A percentile compares a stretch with the other conserved stretches of the same genome.
Evolutionary conservation across 2,329 filamentous ascomycete genomes (phyloP).

Genomic region (Zalaria sp.): DNA sequence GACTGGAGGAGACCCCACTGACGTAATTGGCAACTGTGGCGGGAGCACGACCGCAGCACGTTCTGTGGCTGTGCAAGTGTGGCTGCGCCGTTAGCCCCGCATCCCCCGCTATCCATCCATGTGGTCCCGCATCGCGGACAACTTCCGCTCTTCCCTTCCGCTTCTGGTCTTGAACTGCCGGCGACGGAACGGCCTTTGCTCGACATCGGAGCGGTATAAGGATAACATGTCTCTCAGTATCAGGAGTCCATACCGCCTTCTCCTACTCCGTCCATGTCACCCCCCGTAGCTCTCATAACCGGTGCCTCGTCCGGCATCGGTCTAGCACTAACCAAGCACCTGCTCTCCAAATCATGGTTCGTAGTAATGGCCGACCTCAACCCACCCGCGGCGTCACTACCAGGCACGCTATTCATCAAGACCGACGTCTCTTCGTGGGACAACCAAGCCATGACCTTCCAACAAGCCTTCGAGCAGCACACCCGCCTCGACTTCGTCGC

Average conservation of each 20-base stretch:
- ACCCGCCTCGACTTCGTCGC: slow-evolving; percentile 17
- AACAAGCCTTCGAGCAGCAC: slow-evolving; percentile 6
- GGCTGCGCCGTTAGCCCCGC: too few species aligned
- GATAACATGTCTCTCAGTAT: too few species aligned
- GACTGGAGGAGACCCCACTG: too few species aligned
- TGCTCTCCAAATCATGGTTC: slow-evolving; percentile 22
- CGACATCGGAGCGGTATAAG: too few species aligned
- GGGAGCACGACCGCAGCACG: too few species aligned
- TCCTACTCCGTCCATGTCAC: slow-evolving; percentile 14
- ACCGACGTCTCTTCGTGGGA: slow-evolving; percentile 17
- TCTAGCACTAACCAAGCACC: slow-evolving; percentile 27
- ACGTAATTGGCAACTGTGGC: too few species aligned
- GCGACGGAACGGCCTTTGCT: too few species aligned
- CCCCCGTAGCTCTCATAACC: slow-evolving; percentile 30
- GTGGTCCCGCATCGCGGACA: too few species aligned
- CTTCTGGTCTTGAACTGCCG: too few species aligned
- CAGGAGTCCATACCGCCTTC: background rate
- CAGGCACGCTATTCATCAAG: slow-evolving; percentile 19
- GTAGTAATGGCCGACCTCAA: slow-evolving; percentile 33
- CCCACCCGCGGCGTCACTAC: slow-evolving; percentile 13
- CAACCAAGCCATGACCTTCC: slow-evolving; percentile 12
- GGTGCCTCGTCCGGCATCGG: slow-evolving; percentile 32
- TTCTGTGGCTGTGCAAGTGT: too few species aligned
- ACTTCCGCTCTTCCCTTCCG: too few species aligned
- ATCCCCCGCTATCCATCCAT: too few species aligned